Base-by-base conservation (phyloP, 805 yeast species). In the Crinitomyces ghanaensis region DNA sequence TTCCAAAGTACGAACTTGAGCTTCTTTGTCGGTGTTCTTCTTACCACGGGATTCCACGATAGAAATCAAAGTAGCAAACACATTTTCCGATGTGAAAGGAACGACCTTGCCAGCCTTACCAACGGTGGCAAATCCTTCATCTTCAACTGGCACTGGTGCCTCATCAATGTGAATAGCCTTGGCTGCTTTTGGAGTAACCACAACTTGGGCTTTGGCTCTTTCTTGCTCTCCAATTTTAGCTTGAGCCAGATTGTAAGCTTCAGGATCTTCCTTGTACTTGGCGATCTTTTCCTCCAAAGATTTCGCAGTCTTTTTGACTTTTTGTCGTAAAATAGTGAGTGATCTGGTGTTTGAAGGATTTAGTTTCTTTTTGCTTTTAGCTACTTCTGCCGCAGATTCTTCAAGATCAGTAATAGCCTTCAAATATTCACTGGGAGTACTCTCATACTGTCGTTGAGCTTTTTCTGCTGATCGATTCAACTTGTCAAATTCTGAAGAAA, bases 41-140 rank as follows among this genome's bases (percentile, higher is more conserved):
- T 86, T 86, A 66, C 98, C 98, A 63, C 98, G 77, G 31, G 85
- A 68, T 59, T 91, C 97, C 39, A 80, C 63, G 37, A 91, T 75
- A 35, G 73, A 59, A 54, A 77, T 71, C 54, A 91, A 67, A 22
- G 80, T 72, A 37, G 74, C 64, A 64, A 86, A 84, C 36, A 85
- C 74, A 36, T 64, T 68, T 12, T 62, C 65, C 37, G 60, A 38
- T n/a, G 62, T 42, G 28, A 54, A 45, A 26, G 46, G 53, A 27
- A 46, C 42, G 3, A 50, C 47, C 44, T 63, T 62, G 24, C 62
- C 60, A 7, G 57, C 51, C 37, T 52, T 45, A 31, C 64, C 66
- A 38, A 57, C 61, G 23, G 64, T 56, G 17, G 51, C 39, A 39
- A 53, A 60, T 33, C 55, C 64, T 14, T 51, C 60, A 32, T 51